Evolutionary conservation across 805 yeast genomes (phyloP).

Genomic region (Debaryomyces prosopidis): DNA sequence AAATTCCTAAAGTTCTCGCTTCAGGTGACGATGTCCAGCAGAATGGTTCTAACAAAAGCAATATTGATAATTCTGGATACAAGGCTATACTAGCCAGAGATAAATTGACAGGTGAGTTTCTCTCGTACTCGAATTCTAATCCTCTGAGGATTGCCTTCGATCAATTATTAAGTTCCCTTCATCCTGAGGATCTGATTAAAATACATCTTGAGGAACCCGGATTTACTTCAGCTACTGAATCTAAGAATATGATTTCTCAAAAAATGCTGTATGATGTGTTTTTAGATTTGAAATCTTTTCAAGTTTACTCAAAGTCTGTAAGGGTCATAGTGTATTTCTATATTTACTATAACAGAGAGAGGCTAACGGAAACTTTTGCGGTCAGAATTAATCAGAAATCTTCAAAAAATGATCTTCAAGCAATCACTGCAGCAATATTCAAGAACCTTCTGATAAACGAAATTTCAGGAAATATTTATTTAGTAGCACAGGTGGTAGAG

Average conservation of each 20-base stretch:
- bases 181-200: constrained; percentile 66
- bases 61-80: constrained; percentile 60
- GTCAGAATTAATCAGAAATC: constrained; percentile 61
- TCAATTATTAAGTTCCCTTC: constrained; percentile 70
- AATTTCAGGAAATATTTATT: constrained; percentile 64
- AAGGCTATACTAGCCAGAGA: constrained; percentile 70
- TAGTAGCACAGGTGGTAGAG: constrained; percentile 77
- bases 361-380: constrained; percentile 79
- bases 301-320: constrained; percentile 59
- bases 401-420: constrained; percentile 57
- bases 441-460: constrained; percentile 71
- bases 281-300: constrained; percentile 74
- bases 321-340: constrained; percentile 75
- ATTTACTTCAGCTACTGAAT: constrained; percentile 44
- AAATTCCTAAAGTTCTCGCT: constrained; percentile 60
- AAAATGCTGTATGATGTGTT: constrained; percentile 65
- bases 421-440: constrained; percentile 76
- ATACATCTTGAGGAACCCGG: constrained; percentile 28
- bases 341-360: constrained; percentile 59
- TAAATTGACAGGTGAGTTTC: constrained; percentile 55
- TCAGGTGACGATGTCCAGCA: constrained; percentile 39
- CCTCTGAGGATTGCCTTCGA: constrained; percentile 64
- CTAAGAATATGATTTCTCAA: constrained; percentile 46
- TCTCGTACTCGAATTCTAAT: constrained; percentile 37
- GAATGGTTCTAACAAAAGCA: constrained; percentile 38